Evolutionary conservation across 805 yeast genomes (phyloP), one percentile per base, ranked within the genome.

Genomic region (Ogataea glucozyma): DNA sequence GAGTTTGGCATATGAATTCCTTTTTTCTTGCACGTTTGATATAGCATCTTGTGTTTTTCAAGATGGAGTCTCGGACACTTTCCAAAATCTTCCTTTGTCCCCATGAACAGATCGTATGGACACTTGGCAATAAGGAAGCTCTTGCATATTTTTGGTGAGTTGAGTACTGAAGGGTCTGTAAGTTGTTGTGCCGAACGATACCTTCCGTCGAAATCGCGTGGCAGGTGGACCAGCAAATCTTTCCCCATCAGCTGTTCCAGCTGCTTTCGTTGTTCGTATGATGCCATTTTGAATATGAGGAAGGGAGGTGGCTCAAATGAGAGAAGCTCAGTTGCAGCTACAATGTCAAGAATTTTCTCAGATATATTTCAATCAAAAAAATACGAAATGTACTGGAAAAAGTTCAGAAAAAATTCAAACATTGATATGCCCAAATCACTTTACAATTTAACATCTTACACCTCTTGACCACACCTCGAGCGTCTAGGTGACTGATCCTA

Each of bases 31-130:
- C 57, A 50, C 23, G 71, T 67, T 53, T 84, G 84, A 53, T 85
- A 89, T 49, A 85, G 80, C 12, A 86, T 61, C 59, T 80, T 84
- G 57, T 81, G 81, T 51, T 85, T 84, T 52, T 87, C 88, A 24
- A 81, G 60, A 61, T 90, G 97, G 14, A 83, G 64, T 51, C 74
- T 76, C 0, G 88, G 87, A 59, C 98, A 90, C 46, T 73, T 73
- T 1, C 97, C 97, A 49, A 86, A 64, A 57, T 85, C 87, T 57
- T 84, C 85, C 60, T 88, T 89, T 10, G 97, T 87, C 6, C 88
- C 87, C 10, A 73, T 73, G 57, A 90, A 86, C 35, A 89, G 61
- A 49, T 89, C 97, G 60, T 85, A 83, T 0, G 96, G 91, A 54
- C 98, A 90, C 7, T 78, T 75, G 0, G 93, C 96, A 12, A 88